Conservation (phyloP, 2,329 filamentous ascomycete genomes). For the Onygenales sp. region DNA sequence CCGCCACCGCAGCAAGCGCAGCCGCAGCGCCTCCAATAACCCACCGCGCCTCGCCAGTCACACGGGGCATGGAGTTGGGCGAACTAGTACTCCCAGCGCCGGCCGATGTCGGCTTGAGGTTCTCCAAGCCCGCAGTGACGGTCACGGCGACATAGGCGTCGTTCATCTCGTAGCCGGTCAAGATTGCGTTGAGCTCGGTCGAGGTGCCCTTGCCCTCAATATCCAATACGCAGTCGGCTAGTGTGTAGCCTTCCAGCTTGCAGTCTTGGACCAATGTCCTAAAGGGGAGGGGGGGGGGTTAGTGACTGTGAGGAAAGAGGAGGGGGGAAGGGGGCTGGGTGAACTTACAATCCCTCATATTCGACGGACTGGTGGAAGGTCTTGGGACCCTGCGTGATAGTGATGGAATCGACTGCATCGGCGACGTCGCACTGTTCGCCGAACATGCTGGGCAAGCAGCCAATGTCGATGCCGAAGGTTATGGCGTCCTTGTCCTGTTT, state of each 20-base stretch:
- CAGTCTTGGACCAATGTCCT: not conserved
- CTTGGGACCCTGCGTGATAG: not conserved
- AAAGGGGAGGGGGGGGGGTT: not conserved
- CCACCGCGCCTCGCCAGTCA: not conserved
- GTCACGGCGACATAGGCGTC: not conserved
- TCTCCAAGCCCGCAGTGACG: not conserved
- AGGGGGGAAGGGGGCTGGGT: not conserved
- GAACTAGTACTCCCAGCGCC: too few species aligned
- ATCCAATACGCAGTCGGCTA: not conserved
- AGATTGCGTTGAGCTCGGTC: not conserved
- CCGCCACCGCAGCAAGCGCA: not conserved
- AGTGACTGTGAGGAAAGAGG: too few species aligned
- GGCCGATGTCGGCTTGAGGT: not conserved
- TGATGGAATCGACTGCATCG: not conserved
- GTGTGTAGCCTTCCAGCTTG: not conserved
- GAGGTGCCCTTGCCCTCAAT: too few species aligned
- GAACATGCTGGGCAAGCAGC: not conserved
- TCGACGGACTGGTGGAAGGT: not conserved
- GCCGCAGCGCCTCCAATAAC: not conserved
- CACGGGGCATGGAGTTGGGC: not conserved
- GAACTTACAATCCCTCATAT: not conserved
- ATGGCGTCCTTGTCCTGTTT: not conserved
- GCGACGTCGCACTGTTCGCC: not conserved
- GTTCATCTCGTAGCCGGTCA: not conserved
- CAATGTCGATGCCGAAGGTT: not conserved